phyloP scores from a whole-genome alignment of 495 filamentous ascomycete genomes.

The Apodospora peruviana region DNA sequence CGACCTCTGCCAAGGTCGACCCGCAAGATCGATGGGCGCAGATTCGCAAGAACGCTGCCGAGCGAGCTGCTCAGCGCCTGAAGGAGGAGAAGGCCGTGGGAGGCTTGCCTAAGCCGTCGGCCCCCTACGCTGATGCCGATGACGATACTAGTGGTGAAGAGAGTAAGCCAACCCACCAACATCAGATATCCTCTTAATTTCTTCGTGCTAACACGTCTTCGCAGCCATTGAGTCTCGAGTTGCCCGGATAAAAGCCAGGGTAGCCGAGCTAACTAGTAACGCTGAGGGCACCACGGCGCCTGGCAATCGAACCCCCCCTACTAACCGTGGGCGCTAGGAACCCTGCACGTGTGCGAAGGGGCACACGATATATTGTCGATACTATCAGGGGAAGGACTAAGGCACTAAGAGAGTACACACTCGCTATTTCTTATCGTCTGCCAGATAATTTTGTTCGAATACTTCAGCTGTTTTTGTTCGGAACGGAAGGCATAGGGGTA shows the following conservation, averaged over 20 bases:
- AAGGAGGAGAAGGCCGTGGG: slow-evolving; percentile 53
- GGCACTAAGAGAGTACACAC: too few relatives aligned
- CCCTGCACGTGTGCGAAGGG: too few relatives aligned
- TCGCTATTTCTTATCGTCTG: too few relatives aligned
- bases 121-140: slow-evolving; percentile 48
- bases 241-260: slow-evolving; percentile 94
- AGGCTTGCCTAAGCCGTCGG: neutral
- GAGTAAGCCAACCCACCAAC: slow-evolving; percentile 55
- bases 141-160: slow-evolving; percentile 95
- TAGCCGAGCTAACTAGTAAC: slow-evolving; percentile 86
- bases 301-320: slow-evolving; percentile 13
- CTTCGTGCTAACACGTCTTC: slow-evolving; percentile 24
- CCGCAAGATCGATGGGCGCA: slow-evolving; percentile 81
- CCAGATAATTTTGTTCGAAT: too few relatives aligned
- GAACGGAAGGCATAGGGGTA: too few relatives aligned
- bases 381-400: too few relatives aligned
- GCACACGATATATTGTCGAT: too few relatives aligned
- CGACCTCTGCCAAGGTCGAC: slow-evolving; percentile 11
- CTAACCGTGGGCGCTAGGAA: slow-evolving; percentile 17
- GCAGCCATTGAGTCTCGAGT: slow-evolving; percentile 91
- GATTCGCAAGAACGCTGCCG: slow-evolving; percentile 89
- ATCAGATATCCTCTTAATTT: neutral
- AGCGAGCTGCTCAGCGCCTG: slow-evolving; percentile 56
- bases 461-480: too few relatives aligned
- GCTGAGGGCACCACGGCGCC: slow-evolving; percentile 13